Percentiles rank a stretch among this genome's conserved stretches.
Evolutionary conservation across 805 yeast genomes (phyloP).

Genomic region (Wickerhamiella allomyrinae): DNA sequence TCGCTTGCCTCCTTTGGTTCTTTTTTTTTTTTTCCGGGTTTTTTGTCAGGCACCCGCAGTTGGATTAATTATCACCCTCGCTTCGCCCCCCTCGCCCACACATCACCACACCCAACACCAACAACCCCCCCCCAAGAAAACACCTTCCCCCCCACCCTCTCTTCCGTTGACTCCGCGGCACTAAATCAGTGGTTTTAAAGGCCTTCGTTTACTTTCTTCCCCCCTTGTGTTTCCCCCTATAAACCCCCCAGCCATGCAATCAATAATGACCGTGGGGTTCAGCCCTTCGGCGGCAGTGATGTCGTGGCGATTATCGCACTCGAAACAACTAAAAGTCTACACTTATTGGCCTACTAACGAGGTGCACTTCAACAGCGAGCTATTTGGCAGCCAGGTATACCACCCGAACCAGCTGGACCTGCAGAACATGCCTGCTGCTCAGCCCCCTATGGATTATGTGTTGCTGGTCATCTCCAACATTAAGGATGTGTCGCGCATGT

Average conservation of each 20-base stretch:
- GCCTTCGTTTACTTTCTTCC: neutral
- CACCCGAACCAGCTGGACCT: conserved; percentile 15
- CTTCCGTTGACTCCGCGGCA: too few relatives aligned
- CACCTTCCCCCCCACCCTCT: too few relatives aligned
- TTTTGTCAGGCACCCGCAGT: too few relatives aligned
- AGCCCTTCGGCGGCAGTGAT: conserved; percentile 19
- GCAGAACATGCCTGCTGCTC: conserved; percentile 6
- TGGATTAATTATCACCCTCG: too few relatives aligned
- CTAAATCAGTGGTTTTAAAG: too few relatives aligned
- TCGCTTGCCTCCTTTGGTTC: too few relatives aligned
- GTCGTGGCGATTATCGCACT: conserved; percentile 16
- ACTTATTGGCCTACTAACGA: conserved; percentile 19
- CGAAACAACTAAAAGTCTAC: conserved; percentile 11
- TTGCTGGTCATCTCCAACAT: conserved; percentile 16
- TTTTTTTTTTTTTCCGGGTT: too few relatives aligned
- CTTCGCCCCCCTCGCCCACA: too few relatives aligned
- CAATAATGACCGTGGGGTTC: conserved; percentile 17
- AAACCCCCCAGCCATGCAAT: neutral
- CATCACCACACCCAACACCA: too few relatives aligned
- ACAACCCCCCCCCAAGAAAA: too few relatives aligned
- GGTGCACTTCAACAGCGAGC: conserved; percentile 12
- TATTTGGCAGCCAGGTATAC: conserved; percentile 10
- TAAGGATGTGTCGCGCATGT: conserved; percentile 19
- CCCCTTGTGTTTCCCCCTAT: neutral
- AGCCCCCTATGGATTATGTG: conserved; percentile 9